Evolutionary conservation across 768 basidiomycete genomes (phyloP).

Genomic region (Lentinula boryana): DNA sequence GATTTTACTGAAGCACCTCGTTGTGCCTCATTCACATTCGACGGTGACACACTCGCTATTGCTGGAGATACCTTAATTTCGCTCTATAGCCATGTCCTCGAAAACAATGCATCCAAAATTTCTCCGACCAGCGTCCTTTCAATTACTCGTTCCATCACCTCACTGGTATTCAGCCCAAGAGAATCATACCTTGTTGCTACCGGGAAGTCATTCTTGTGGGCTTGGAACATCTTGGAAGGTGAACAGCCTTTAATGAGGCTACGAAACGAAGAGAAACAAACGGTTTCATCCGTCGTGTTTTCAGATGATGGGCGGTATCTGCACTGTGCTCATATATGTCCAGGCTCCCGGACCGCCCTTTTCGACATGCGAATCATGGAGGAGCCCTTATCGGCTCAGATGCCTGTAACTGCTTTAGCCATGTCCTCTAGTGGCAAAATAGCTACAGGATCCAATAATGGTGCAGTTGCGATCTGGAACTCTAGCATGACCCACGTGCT

Average conservation of each 20-base stretch:
- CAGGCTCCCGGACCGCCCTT: not conserved
- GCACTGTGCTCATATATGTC: not conserved
- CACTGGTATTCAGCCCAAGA: not conserved
- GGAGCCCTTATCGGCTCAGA: not conserved
- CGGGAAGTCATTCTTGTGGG: not conserved
- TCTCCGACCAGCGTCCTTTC: not conserved
- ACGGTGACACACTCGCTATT: not conserved
- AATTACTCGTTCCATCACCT: not conserved
- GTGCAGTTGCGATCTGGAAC: conserved; percentile 1
- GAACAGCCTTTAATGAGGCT: not conserved
- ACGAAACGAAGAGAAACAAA: not conserved
- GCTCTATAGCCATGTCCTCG: not conserved
- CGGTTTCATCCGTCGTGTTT: not conserved
- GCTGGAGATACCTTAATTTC: not conserved
- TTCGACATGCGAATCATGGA: conserved; percentile 1
- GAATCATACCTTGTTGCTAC: not conserved
- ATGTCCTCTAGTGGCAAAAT: not conserved
- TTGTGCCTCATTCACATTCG: not conserved
- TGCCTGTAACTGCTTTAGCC: not conserved
- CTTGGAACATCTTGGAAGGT: not conserved
- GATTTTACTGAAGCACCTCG: not conserved
- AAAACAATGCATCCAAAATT: not conserved
- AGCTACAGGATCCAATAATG: not conserved
- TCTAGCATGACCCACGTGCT: not conserved
- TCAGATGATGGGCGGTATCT: not conserved